These are phyloP conservation scores for Fagopyrum esculentum DNA, from an alignment of 148 eudicot genomes.

Conservation along the genomic window DNA sequence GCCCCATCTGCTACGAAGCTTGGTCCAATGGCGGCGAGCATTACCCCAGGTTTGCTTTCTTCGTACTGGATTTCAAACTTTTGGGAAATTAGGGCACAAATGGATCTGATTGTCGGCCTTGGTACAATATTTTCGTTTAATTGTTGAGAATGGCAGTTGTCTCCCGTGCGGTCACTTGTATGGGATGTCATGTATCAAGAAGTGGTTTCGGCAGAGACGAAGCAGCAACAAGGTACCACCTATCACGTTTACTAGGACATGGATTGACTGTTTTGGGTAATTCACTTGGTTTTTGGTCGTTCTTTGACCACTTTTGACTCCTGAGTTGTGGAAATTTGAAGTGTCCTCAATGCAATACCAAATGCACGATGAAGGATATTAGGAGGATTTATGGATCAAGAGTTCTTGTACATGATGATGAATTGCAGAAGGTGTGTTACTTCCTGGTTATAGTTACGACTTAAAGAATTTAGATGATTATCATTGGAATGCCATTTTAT, in stretches of 20 bases:
- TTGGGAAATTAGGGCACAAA: conserved; percentile 12
- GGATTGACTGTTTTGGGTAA: neutral
- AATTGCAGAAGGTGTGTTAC: conserved; percentile 55
- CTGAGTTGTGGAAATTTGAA: conserved; percentile 19
- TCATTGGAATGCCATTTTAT: neutral
- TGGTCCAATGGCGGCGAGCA: conserved; percentile 72
- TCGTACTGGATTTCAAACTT: neutral
- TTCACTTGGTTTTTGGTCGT: neutral
- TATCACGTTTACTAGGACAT: neutral
- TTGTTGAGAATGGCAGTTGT: conserved; percentile 43
- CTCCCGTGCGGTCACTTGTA: conserved; percentile 90
- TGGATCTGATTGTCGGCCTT: neutral
- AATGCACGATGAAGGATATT: conserved; percentile 59
- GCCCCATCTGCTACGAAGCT: conserved; percentile 80
- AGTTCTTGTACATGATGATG: conserved; percentile 59
- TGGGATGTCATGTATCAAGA: conserved; percentile 75
- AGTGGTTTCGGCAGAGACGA: conserved; percentile 58
- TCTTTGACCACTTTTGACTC: neutral
- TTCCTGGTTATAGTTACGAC: neutral
- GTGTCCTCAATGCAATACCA: conserved; percentile 96
- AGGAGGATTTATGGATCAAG: conserved; percentile 77
- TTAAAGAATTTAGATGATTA: neutral
- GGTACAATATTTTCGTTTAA: neutral
- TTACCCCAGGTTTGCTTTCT: conserved; percentile 21
- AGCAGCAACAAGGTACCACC: conserved; percentile 57